A percentile compares a stretch with the other conserved stretches of the same genome.
phyloP scores from a whole-genome alignment of 2,329 filamentous ascomycete genomes.

The Ceratocystiopsis sp. region DNA sequence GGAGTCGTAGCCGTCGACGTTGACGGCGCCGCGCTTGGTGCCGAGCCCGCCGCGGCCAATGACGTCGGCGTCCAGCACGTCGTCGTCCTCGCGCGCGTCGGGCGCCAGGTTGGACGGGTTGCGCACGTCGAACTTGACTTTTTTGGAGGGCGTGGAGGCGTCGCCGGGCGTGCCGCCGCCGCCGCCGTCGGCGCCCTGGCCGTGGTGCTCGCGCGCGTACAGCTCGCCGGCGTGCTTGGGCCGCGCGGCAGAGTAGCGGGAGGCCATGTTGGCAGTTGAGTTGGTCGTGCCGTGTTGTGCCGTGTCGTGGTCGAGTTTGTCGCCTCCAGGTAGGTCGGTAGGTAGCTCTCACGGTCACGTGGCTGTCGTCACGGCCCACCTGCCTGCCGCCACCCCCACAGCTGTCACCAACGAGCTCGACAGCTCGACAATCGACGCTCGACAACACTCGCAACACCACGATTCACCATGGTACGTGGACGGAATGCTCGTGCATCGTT shows the following conservation, averaged over 20 bases:
- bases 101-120: conserved; percentile 86
- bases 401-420: too few species aligned
- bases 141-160: conserved; percentile 34
- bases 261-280: too few species aligned
- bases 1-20: conserved; percentile 91
- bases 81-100: conserved; percentile 56
- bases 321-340: too few species aligned
- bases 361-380: too few species aligned
- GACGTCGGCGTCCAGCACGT: conserved; percentile 74
- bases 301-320: too few species aligned
- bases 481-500: too few species aligned
- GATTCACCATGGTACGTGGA: too few species aligned
- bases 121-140: conserved; percentile 81
- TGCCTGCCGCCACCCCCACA: too few species aligned
- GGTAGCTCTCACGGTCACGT: too few species aligned
- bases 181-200: conserved; percentile 26
- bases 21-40: conserved; percentile 87
- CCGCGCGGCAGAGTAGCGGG: conserved; percentile 47
- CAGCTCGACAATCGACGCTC: too few species aligned
- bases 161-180: conserved; percentile 25
- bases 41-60: conserved; percentile 61
- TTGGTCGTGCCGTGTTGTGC: too few species aligned
- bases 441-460: too few species aligned
- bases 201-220: conserved; percentile 59
- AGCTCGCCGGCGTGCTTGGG: conserved; percentile 73